Base-by-base conservation (phyloP, 1,139 yeast species). In the Geotrichum candidum region DNA sequence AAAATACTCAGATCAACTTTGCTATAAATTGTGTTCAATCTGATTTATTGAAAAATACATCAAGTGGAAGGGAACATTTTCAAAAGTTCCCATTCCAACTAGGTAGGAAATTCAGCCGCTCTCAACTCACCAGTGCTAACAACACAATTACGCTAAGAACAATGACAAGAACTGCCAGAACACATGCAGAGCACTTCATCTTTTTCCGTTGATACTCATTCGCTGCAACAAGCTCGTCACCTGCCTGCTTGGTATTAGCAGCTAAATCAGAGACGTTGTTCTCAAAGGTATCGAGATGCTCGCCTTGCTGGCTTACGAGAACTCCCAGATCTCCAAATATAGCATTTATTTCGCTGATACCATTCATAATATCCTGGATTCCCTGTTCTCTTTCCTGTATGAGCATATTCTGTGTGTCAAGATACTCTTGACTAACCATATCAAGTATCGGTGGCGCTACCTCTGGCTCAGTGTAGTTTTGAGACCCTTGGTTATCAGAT, bases 271-370 rank as follows among this genome's bases (percentile, higher is more conserved):
- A 76, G 58, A 91, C 79, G 72, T 90, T 90, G 64, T 87, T 90
- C 69, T 90, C 97, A 22, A 91, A 84, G 0, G 90, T 83, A 70
- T 90, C 96, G 33, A 91, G 80, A 67, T 88, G 92, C 51, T 83
- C 86, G 4, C 96, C 96, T 72, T 91, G 97, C 70, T 89, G 94
- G 60, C 81, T 80, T 0, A 91, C 95, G 67, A 91, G 75, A 52
- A 84, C 82, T 18, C 91, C 91, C 65, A 91, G 75, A 68, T 90
- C 96, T 66, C 86, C 85, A 73, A 90, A 91, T 1, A 91, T 90
- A 7, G 91, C 81, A 71, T 91, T 90, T 56, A 91, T 90, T 68
- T 91, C 97, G 64, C 81, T 81, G 7, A 91, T 89, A 0, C 96
- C 96, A 58, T 84, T 83, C 53, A 88, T 84, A 7, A 91, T 88